Conservation (phyloP, 352 stramenopile genomes). For the Phytophthora pluvialis region DNA sequence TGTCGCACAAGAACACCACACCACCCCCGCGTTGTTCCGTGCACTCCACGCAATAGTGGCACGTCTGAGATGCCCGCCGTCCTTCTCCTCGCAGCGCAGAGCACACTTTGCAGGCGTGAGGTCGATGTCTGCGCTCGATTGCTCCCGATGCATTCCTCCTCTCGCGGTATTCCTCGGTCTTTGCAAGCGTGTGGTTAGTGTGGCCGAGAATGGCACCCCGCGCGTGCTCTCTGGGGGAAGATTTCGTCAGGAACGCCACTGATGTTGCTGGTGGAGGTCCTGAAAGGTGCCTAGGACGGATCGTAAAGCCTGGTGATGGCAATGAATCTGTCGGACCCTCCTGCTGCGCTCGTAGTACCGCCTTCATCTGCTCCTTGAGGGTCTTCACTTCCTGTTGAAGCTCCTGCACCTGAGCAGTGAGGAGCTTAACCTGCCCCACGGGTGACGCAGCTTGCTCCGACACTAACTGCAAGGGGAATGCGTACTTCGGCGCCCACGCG, state of each 20-base stretch:
- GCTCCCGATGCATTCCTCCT: constrained; percentile 15
- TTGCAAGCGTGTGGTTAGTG: constrained; percentile 21
- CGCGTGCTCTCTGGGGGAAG: not conserved
- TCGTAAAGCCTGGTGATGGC: constrained; percentile 5
- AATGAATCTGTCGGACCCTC: not conserved
- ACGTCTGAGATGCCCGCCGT: constrained; percentile 26
- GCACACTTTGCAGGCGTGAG: constrained; percentile 38
- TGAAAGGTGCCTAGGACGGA: not conserved
- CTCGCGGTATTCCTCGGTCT: constrained; percentile 33
- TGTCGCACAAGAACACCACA: constrained; percentile 37
- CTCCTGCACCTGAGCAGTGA: constrained; percentile 26
- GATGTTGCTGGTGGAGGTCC: too few species aligned
- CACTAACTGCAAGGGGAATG: constrained; percentile 20
- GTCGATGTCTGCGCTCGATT: constrained; percentile 22
- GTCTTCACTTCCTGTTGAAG: constrained; percentile 34
- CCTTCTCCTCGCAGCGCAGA: constrained; percentile 28
- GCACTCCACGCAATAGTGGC: constrained; percentile 34
- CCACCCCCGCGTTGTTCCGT: constrained; percentile 21
- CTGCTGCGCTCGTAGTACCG: constrained; percentile 9
- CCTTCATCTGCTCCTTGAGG: constrained; percentile 32
- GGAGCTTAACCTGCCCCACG: constrained; percentile 2
- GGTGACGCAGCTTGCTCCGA: not conserved
- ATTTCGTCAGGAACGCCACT: too few species aligned
- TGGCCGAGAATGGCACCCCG: constrained; percentile 12
- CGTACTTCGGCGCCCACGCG: constrained; percentile 20